phyloP scores from a whole-genome alignment of 2,329 filamentous ascomycete genomes.

The Trichoderma lentiforme region DNA sequence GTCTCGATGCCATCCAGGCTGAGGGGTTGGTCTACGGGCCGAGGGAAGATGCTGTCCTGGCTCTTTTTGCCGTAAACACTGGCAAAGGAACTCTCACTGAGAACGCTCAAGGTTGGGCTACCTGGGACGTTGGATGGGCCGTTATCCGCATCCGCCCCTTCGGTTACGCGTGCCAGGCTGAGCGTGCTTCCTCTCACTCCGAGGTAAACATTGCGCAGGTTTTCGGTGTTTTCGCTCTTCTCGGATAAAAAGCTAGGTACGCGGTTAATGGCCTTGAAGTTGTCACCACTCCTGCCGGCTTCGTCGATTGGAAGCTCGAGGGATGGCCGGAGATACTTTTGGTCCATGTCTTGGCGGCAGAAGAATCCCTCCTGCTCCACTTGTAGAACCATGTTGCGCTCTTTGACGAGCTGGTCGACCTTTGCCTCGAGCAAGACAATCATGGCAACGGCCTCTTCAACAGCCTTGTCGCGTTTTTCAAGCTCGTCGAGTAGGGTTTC shows the following conservation, averaged over 20 bases:
- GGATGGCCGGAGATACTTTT: conserved; percentile 24
- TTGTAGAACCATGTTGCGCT: conserved; percentile 51
- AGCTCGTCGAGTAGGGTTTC: conserved; percentile 57
- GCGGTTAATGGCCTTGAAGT: conserved; percentile 43
- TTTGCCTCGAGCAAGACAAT: conserved; percentile 64
- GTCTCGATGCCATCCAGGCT: conserved; percentile 28
- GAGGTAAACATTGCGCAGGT: conserved; percentile 58
- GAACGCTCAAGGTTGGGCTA: conserved; percentile 60
- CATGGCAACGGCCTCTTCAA: conserved; percentile 67
- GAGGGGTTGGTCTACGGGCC: conserved; percentile 31
- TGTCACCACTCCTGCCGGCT: conserved; percentile 26
- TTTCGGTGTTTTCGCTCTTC: conserved; percentile 55
- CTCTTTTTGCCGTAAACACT: conserved; percentile 58
- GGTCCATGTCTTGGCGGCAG: conserved; percentile 31
- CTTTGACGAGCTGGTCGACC: conserved; percentile 51
- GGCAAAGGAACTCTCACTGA: conserved; percentile 65
- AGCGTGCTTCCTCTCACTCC: conserved; percentile 47
- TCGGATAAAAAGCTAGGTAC: conserved; percentile 67
- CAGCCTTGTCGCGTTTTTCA: conserved; percentile 65
- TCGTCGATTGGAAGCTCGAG: conserved; percentile 24
- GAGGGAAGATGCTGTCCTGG: conserved; percentile 25
- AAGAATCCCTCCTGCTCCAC: conserved; percentile 44
- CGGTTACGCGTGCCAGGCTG: conserved; percentile 45
- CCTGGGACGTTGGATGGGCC: conserved; percentile 38
- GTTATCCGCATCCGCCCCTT: conserved; percentile 38